Base-by-base conservation (phyloP, 495 filamentous ascomycete species). In the Neurospora intermedia region DNA sequence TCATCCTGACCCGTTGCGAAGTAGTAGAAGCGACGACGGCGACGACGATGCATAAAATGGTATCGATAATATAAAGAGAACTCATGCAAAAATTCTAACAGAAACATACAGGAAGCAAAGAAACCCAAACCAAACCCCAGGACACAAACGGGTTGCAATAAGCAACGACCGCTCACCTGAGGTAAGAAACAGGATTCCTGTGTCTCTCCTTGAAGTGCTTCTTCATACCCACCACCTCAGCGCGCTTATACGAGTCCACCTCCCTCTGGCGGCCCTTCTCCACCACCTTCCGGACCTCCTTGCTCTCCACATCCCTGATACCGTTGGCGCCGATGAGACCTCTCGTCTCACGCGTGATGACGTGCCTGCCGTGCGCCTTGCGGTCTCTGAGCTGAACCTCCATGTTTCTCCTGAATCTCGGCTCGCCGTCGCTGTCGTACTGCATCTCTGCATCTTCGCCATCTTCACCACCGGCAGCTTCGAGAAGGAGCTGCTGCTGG, bases 401-500 rank as follows among this genome's bases (percentile, higher is more conserved):
- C 70, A 2, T 69, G 72, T 66, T 69, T 18, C 23, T 74, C 54
- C 54, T 62, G 54, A 62, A 62, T 16, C 54, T 62, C 2, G 54
- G 48, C 18, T 74, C 69, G 27, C 71, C 72, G 2, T 79, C 77
- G 62, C 72, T 71, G 18, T 81, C 80, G 5, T 78, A 71, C 18
- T 81, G 79, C 78, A 78, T 80, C 20, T 45, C 75, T 42, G 78
- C 75, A 43, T 80, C 77, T 8, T 72, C 72, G 31, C 27, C 75
- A 43, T 76, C 75, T 43, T 78, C 76, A 9, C 72, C 72, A 69
- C 80, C 73, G 16, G 77, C 79, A 5, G 81, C 84, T 74, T 89
- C 87, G 31, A 87, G 85, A 42, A 88, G 88, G 71, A 85, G 74
- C 80, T 84, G 80, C 83, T 88, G 84, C 78, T 86, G 82, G 62